phyloP scores from a whole-genome alignment of 1,284 basidiomycete species.

The Clitocybe nebularis region DNA sequence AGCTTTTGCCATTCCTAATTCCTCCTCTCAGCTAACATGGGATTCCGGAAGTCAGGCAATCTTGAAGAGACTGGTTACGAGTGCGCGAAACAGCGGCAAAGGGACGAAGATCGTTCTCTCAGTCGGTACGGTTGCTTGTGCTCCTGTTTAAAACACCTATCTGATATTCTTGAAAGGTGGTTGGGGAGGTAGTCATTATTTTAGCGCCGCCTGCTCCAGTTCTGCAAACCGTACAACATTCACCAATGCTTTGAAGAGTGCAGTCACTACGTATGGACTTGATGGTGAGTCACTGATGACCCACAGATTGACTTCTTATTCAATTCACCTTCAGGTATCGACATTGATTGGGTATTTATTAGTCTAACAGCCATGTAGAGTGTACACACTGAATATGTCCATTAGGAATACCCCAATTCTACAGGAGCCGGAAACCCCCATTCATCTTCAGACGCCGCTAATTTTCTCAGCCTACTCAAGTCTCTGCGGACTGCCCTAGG shows the following conservation, averaged over 20 bases:
- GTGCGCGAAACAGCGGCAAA: conserved; percentile 55
- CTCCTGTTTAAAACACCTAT: neutral
- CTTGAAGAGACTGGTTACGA: conserved; percentile 59
- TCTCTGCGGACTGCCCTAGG: conserved; percentile 58
- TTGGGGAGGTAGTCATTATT: conserved; percentile 57
- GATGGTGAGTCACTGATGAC: conserved; percentile 42
- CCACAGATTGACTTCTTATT: neutral
- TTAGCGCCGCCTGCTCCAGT: conserved; percentile 57
- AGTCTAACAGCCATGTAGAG: neutral
- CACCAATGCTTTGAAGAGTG: conserved; percentile 52
- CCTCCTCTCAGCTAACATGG: conserved; percentile 53
- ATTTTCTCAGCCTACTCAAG: conserved; percentile 62
- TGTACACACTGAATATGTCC: neutral
- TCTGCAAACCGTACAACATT: conserved; percentile 52
- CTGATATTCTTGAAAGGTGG: conserved; percentile 31
- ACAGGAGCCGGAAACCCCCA: conserved; percentile 62
- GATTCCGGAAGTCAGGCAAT: conserved; percentile 50
- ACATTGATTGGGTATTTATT: conserved; percentile 62
- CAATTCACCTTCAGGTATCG: conserved; percentile 40
- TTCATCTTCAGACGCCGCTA: conserved; percentile 59
- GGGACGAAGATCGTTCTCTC: conserved; percentile 67
- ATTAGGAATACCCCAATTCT: conserved; percentile 68
- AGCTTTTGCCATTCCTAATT: conserved; percentile 73
- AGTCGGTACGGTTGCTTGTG: conserved; percentile 41
- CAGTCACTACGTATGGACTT: conserved; percentile 60